Evolutionary conservation across 2,329 filamentous ascomycete species (phyloP), one percentile per base, ranked within the genome.

Genomic region (Fusarium miscanthi): DNA sequence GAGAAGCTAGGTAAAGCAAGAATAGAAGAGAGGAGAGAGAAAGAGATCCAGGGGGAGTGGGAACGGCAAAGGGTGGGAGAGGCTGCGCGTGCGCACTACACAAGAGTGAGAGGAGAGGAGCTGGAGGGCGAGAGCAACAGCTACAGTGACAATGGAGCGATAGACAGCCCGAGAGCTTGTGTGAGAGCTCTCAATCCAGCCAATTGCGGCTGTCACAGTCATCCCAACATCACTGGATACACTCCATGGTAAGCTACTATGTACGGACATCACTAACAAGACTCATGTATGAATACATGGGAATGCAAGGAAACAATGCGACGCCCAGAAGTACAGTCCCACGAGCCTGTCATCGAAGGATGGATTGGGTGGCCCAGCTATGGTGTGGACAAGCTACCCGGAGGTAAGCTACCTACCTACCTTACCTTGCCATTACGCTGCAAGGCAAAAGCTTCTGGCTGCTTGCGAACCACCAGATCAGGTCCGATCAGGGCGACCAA

Each of bases 41-140:
- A 54, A 45, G 69, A 56, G 51, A 72, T 63, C 56, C 62, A 66
- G 48, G 62, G 65, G 66, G 74, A 63, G 67, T 64, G 75, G 70
- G 75, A 75, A 64, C 62, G 66, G 61, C 62, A 72, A 63, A 63
- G 67, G 57, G 74, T 69, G 74, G 66, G 76, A 73, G 73, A 73
- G 73, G 56, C 69, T 69, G 48, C 73, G 76, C 56, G 59, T 64
- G 74, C 46, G 57, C 57, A 62, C 49, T 53, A 41, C 49, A 53
- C 49, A 60, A 35, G 48, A 35, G 48, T 53, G 61, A 61, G 64
- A 68, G 58, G 52, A 58, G 54, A 49, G 19, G 41, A 57, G 41
- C 53, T 31, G 56, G 42, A 60, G 62, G 38, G 61, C 52, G 62
- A 60, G 40, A 63, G 62, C 64, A 41, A 67, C 30, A 52, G 64